Base-by-base conservation (phyloP, 805 yeast species). In the Barnettozyma salicaria region DNA sequence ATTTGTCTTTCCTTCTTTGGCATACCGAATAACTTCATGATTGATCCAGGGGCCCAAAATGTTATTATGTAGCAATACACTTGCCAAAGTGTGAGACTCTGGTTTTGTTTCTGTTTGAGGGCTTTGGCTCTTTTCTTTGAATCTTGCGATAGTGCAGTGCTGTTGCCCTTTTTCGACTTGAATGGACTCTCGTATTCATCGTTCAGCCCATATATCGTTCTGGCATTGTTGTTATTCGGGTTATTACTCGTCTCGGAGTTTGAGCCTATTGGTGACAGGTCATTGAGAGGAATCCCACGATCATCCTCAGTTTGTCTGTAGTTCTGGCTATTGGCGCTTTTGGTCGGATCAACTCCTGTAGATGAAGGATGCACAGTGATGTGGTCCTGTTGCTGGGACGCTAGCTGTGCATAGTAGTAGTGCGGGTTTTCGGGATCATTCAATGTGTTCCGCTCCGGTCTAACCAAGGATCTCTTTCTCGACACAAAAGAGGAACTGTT, bases 1-100 rank as follows among this genome's bases (percentile, higher is more conserved):
- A 78, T 76, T 56, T 89, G 97, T 42, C 95, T 76, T 30, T 79
- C 89, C 48, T 77, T 76, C 16, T 82, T 77, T 23, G 73, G 72
- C 72, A 90, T 71, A 3, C 97, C 97, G 60, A 76, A 82, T 30
- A 84, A 58, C 30, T 64, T 64, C 50, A 88, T 61, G 23, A 87
- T 44, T 0, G 88, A 80, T 3, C 81, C 74, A 1, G 97, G 95
- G 3, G 95, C 94, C 92, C 96, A 90, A 58, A 87, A 87, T 0
- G 98, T 89, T 24, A 92, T 63, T 7, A 73, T 49, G 47, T 77
- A 76, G 57, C 96, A 88, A 61, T 87, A 92, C 0, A 78, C 62
- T 47, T 75, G 73, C 98, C 98, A 92, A n/a, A 74, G 38, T 38
- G 74, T 56, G 39, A 58, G 46, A 14, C 41, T 35, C 29, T 32